Percentiles rank a stretch among this genome's conserved stretches.
phyloP scores from a whole-genome alignment of 108 stramenopile species.

The Hondaea fermentalgiana region DNA sequence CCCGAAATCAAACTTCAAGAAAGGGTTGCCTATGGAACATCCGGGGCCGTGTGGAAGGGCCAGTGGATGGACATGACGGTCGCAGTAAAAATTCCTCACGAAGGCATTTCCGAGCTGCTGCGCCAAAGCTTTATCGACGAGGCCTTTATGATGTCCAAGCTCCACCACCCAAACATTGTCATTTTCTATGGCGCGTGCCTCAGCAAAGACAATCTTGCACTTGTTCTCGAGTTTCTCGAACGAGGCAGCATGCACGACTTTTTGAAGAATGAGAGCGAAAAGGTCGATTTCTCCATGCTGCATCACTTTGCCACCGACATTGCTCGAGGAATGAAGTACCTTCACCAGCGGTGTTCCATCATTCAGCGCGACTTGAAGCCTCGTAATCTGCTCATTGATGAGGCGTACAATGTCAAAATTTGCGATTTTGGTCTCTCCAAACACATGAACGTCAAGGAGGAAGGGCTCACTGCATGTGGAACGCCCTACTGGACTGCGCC shows the following conservation, averaged over 20 bases:
- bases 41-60: not conserved
- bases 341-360: constrained; percentile 7
- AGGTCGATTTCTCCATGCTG: not conserved
- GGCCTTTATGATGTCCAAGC: constrained; percentile 17
- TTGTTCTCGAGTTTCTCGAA: not conserved
- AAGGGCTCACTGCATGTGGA: not conserved
- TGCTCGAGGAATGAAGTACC: constrained; percentile 27
- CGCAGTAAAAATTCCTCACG: constrained; percentile 3
- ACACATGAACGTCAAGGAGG: not conserved
- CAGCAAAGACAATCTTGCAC: not conserved
- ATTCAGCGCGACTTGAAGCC: constrained; percentile 23
- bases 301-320: constrained; percentile 17
- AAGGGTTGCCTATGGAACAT: not conserved
- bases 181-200: constrained; percentile 18
- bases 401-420: constrained; percentile 10
- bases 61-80: not conserved
- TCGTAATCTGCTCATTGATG: constrained; percentile 15
- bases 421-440: constrained; percentile 20
- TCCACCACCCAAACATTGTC: constrained; percentile 31
- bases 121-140: constrained; percentile 17
- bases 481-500: constrained; percentile 27
- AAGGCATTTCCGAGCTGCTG: not conserved
- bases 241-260: constrained; percentile 8
- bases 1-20: not conserved
- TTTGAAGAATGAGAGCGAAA: not conserved